Conservation (phyloP, 768 basidiomycete species). For the Pulveroboletus ravenelii region DNA sequence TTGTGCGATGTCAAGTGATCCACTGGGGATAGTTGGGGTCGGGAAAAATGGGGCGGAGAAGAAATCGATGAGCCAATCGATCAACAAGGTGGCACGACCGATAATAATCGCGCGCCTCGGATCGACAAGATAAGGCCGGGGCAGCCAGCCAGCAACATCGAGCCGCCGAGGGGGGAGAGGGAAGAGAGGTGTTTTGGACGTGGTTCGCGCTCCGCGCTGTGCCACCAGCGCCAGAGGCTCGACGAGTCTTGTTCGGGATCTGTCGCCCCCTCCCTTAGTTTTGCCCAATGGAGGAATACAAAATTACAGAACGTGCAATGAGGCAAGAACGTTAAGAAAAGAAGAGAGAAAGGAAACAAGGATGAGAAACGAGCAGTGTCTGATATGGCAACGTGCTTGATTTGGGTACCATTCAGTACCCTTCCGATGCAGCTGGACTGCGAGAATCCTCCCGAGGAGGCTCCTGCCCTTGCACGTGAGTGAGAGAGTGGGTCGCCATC, state of each 20-base stretch:
- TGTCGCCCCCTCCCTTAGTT: slow-evolving; percentile 19
- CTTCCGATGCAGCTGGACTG: slow-evolving; percentile 30
- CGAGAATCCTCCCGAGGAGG: slow-evolving; percentile 62
- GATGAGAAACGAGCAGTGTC: slow-evolving; percentile 34
- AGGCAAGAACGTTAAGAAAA: slow-evolving; percentile 31
- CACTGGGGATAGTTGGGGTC: slow-evolving; percentile 20
- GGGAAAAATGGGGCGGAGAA: slow-evolving; percentile 24
- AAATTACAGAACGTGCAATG: slow-evolving; percentile 30
- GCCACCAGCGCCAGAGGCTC: slow-evolving; percentile 30
- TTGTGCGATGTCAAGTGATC: slow-evolving; percentile 26
- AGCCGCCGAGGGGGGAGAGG: slow-evolving; percentile 29
- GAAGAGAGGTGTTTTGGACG: slow-evolving; percentile 19
- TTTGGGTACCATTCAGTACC: slow-evolving; percentile 23
- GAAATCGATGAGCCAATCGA: slow-evolving; percentile 37
- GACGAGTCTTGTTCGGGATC: slow-evolving; percentile 21
- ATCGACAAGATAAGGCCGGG: slow-evolving; percentile 27
- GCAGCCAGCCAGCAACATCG: slow-evolving; percentile 36
- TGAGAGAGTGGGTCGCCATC: slow-evolving; percentile 43
- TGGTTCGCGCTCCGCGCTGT: slow-evolving; percentile 30
- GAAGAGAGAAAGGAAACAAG: slow-evolving; percentile 19
- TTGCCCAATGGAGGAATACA: slow-evolving; percentile 29
- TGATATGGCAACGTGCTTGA: slow-evolving; percentile 19
- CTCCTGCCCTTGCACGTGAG: slow-evolving; percentile 56
- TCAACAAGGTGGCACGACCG: slow-evolving; percentile 39
- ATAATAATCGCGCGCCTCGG: slow-evolving; percentile 32